Evolutionary conservation across 371 early-diverging fungal genomes (phyloP).

Genomic region (Agmasoma carcini): DNA sequence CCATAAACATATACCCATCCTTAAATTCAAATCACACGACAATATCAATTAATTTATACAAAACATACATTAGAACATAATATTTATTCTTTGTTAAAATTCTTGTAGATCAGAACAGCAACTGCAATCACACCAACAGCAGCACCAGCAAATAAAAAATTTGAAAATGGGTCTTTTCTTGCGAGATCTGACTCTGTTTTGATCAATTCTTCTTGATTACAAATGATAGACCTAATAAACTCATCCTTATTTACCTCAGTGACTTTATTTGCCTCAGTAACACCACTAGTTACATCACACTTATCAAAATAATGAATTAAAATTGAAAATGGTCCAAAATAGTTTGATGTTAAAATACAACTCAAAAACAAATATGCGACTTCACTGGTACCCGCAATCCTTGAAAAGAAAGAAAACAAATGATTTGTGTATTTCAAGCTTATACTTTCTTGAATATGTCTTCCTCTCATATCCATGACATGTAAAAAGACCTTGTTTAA

Average conservation of each 20-base stretch:
- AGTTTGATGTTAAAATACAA: conserved; percentile 31
- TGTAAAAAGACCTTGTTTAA: conserved; percentile 36
- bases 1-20: too few relatives aligned
- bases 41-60: too few relatives aligned
- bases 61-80: too few relatives aligned
- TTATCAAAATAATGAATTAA: conserved; percentile 29
- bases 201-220: conserved; percentile 33
- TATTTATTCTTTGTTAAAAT: too few relatives aligned
- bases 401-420: conserved; percentile 42
- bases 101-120: conserved; percentile 13
- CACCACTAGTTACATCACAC: neutral
- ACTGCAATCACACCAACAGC: conserved; percentile 22
- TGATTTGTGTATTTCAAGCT: conserved; percentile 32
- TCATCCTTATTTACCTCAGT: conserved; percentile 20
- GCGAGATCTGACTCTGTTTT: conserved; percentile 8
- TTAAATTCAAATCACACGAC: too few relatives aligned
- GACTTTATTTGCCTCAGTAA: neutral
- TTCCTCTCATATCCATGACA: conserved; percentile 41
- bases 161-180: neutral
- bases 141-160: conserved; percentile 15
- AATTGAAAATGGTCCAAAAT: conserved; percentile 27
- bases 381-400: conserved; percentile 17
- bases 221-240: conserved; percentile 10
- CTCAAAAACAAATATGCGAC: conserved; percentile 38
- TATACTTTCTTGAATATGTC: conserved; percentile 12